Evolutionary conservation across 495 filamentous ascomycete genomes (phyloP).

Genomic region (Xylaria flabelliformis): DNA sequence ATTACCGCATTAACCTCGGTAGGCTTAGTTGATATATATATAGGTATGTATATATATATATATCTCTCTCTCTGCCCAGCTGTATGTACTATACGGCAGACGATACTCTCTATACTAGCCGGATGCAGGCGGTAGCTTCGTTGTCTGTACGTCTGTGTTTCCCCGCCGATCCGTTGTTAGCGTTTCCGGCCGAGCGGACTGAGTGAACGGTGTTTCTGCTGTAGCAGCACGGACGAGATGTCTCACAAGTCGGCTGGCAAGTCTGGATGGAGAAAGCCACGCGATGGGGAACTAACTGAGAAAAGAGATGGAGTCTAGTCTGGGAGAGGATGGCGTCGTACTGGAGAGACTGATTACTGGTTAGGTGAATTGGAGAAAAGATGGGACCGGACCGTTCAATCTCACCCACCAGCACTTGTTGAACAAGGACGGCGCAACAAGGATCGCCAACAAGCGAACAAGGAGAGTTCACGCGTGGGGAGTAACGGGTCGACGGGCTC

Average conservation of each 20-base stretch:
- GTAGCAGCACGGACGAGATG: not conserved
- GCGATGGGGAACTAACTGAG: constrained; percentile 3
- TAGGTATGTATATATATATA: no score
- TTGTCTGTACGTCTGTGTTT: not conserved
- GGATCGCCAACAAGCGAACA: not conserved
- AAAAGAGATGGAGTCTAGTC: not conserved
- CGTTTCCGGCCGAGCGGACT: constrained; percentile 24
- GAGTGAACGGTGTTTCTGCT: constrained; percentile 4
- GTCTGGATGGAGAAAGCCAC: constrained; percentile 23
- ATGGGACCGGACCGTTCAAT: constrained; percentile 17
- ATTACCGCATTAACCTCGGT: constrained; percentile 23
- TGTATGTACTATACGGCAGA: not conserved
- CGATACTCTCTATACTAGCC: not conserved
- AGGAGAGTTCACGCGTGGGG: constrained; percentile 8
- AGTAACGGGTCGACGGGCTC: constrained; percentile 18
- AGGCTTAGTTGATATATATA: not conserved
- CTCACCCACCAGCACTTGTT: constrained; percentile 21
- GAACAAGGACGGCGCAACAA: not conserved
- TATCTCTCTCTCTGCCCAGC: not conserved
- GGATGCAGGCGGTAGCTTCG: not conserved
- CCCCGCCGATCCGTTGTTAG: constrained; percentile 15
- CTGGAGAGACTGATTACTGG: no score
- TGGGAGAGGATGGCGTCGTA: not conserved
- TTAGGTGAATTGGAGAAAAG: constrained; percentile 25
- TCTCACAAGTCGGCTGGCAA: constrained; percentile 10